Percentiles rank a stretch among this genome's conserved stretches.
These are phyloP conservation scores for Claviceps monticola DNA, from an alignment of 2,329 filamentous ascomycete genomes.

Conservation along the genomic window DNA sequence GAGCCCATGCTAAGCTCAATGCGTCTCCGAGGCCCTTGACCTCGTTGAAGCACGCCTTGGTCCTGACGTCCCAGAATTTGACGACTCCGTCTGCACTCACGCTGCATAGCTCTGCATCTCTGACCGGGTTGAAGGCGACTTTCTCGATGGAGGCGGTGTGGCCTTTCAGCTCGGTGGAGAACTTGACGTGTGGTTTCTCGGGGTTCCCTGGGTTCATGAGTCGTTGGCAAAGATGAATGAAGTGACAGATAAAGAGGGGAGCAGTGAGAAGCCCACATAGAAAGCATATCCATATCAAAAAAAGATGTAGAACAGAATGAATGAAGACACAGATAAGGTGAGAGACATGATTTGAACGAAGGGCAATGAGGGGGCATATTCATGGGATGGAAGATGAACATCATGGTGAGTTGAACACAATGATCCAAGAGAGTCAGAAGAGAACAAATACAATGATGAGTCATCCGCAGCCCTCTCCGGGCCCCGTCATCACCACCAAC, in stretches of 20 bases:
- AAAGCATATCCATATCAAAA: not conserved
- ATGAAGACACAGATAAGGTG: not conserved
- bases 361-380: too few relatives aligned
- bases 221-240: not conserved
- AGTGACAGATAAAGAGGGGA: not conserved
- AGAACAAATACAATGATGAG: too few relatives aligned
- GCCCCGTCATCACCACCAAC: not conserved
- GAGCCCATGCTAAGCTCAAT: constrained; percentile 60
- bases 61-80: constrained; percentile 69
- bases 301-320: not conserved
- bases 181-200: constrained; percentile 58
- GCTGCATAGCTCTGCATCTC: constrained; percentile 64
- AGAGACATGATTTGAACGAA: not conserved
- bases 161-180: constrained; percentile 62
- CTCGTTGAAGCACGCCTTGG: constrained; percentile 56
- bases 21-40: constrained; percentile 52
- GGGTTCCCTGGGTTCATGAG: constrained; percentile 47
- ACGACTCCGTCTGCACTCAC: constrained; percentile 60
- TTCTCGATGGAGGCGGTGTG: constrained; percentile 55
- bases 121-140: constrained; percentile 64
- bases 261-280: too few relatives aligned
- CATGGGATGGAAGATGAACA: too few relatives aligned
- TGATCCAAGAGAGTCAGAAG: too few relatives aligned
- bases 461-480: too few relatives aligned
- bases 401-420: too few relatives aligned